Evolutionary conservation across 2,329 filamentous ascomycete species (phyloP), one percentile per base, ranked within the genome.

Genomic region (Fusarium penzigii): DNA sequence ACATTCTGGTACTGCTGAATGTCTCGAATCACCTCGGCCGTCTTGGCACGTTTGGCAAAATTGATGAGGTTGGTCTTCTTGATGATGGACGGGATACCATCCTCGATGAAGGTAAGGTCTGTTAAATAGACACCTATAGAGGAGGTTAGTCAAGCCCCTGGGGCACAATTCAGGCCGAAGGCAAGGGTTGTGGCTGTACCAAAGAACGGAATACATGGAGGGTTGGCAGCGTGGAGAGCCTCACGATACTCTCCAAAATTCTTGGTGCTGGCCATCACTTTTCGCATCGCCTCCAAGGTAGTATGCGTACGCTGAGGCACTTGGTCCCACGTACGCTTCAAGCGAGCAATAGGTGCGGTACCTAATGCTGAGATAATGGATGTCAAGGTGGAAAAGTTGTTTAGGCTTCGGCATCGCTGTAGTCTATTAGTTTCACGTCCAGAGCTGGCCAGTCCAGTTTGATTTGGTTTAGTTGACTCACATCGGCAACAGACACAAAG

Each of bases 1-100:
- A 96, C 91, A 65, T 96, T 97, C 72, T 99, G 94, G 70, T 97
- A 99, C 70, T 97, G 93, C 72, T 97, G 94, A 60, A 99, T 97
- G 70, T 97, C 93, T 57, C 92, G 90, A 65, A 99, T 99, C 40
- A 99, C 94, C 70, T 97, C 94, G 17, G 94, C 94, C 13, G 94
- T 97, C 81, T 97, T 99, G 49, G 92, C 90, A 47, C 94, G 88
- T 80, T 99, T 99, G 66, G 92, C 92, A 73, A 99, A 99, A 76
- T 99, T 99, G 78, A 99, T 97, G 62, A 97, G 80, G 66, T 95
- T 91, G 8, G 92, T 94, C 74, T 95, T 96, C 74, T 97, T 97
- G 74, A 95, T 92, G 64, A 96, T 85, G 10, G 92, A 96, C 3
- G 94, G 92, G 57, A 99, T 99, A 62, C 94, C 94, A 67, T 99